Evolutionary conservation across 176 grass and related monocot genomes (phyloP).

Genomic region (Cocos nucifera): DNA sequence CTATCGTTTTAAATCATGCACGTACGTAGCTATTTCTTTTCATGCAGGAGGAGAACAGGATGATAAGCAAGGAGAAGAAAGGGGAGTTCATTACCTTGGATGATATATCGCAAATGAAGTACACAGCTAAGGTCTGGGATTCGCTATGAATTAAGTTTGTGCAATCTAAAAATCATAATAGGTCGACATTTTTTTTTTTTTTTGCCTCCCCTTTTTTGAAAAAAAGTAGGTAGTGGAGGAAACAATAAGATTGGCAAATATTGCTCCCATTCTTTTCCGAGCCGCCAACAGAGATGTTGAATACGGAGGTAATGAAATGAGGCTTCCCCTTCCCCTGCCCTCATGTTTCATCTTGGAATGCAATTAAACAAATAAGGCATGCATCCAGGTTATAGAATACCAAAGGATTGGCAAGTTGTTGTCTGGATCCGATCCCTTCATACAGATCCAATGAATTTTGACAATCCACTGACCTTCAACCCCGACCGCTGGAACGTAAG

Average conservation of each 20-base stretch:
- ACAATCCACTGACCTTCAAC: conserved; percentile 34
- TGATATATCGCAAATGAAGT: conserved; percentile 19
- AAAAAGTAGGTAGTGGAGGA: conserved; percentile 15
- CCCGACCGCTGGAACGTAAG: conserved; percentile 31
- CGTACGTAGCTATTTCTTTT: no score
- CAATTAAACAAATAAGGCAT: no score
- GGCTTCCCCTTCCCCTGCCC: no score
- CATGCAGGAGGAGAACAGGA: conserved; percentile 11
- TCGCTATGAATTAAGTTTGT: no score
- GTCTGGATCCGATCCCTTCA: conserved; percentile 35
- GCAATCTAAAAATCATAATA: no score
- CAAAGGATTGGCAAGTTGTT: conserved; percentile 26
- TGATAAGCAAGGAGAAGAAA: conserved; percentile 9
- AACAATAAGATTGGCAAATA: conserved; percentile 18
- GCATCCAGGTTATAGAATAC: conserved; percentile 36
- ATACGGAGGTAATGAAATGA: conserved; percentile 8
- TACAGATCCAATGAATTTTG: conserved; percentile 20
- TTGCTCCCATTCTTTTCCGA: not conserved
- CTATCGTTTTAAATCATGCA: no score
- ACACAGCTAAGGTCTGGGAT: conserved; percentile 20
- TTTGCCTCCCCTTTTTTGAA: no score
- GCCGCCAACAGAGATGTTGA: conserved; percentile 18
- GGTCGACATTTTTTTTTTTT: no score
- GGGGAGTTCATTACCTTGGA: conserved; percentile 23
- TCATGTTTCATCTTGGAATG: no score